Evolutionary conservation across 2,329 filamentous ascomycete genomes (phyloP), one percentile per base, ranked within the genome.

Genomic region (Lecanosticta acicola): DNA sequence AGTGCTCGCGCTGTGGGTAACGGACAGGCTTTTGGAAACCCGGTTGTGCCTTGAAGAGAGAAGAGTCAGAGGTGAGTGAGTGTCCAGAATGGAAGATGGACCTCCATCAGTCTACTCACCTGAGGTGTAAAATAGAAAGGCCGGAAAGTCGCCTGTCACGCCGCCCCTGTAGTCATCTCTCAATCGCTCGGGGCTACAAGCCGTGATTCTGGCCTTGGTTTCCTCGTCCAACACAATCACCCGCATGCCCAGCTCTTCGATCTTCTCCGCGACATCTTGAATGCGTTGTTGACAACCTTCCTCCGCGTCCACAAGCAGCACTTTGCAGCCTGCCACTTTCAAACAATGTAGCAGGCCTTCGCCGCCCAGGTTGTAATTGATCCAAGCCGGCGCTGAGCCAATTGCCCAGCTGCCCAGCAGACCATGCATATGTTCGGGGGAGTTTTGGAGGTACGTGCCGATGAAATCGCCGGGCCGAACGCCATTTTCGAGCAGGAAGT

Each of bases 61-160:
- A n/a, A n/a, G n/a, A n/a, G n/a, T n/a, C n/a, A n/a, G n/a, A n/a
- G n/a, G n/a, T n/a, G n/a, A n/a, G n/a, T n/a, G n/a, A n/a, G n/a
- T n/a, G n/a, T n/a, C n/a, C n/a, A n/a, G n/a, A n/a, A n/a, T n/a
- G n/a, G n/a, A n/a, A n/a, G n/a, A n/a, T n/a, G n/a, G n/a, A n/a
- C n/a, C n/a, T n/a, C n/a, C n/a, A n/a, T n/a, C n/a, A n/a, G n/a
- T n/a, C n/a, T n/a, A n/a, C n/a, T n/a, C n/a, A n/a, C n/a, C 85
- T 51, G 81, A 83, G 4, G 85, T 90, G 62, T 87, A 89, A 55
- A 89, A 80, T 18, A 89, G 63, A 21, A 75, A 79, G 54, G 80
- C 73, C 0, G 84, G 79, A 53, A 74, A 80, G 11, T 68, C 65
- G 0, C 70, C 71, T 37, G 69, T 68, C 1, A 84, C 70, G 3